These are phyloP conservation scores for Ananas comosus DNA, from an alignment of 176 grass and related monocot genomes.

Conservation along the genomic window DNA sequence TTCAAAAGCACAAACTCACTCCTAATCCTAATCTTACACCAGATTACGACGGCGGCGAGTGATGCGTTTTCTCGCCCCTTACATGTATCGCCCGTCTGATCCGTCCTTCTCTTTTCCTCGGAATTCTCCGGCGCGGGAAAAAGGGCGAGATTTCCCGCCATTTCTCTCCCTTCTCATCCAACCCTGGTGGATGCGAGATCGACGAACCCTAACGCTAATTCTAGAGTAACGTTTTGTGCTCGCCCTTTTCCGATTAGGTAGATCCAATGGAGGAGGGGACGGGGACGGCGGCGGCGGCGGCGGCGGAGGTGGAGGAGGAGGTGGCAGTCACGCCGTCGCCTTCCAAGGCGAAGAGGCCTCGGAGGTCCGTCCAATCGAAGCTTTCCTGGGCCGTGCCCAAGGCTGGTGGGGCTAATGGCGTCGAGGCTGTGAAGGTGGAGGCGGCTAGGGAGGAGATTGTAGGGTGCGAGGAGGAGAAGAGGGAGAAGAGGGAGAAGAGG, in stretches of 20 bases:
- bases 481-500: background rate
- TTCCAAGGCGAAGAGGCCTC: conserved; percentile 15
- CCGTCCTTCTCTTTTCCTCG: too few species aligned
- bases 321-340: conserved; percentile 22
- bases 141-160: background rate
- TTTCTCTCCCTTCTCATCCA: background rate
- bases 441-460: conserved; percentile 7
- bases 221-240: background rate
- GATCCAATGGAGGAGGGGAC: background rate
- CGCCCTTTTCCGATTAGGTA: background rate
- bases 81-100: too few species aligned
- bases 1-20: too few species aligned
- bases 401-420: conserved; percentile 5
- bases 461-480: conserved; percentile 10
- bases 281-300: background rate
- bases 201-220: background rate
- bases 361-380: conserved; percentile 53
- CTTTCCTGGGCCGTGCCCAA: conserved; percentile 37
- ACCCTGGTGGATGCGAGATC: background rate
- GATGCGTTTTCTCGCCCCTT: too few species aligned
- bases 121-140: background rate
- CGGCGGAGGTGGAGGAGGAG: background rate
- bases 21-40: too few species aligned
- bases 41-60: too few species aligned
- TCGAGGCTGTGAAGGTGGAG: conserved; percentile 2